These are phyloP conservation scores for Solanum clarkiae DNA, from an alignment of 257 asterid genomes.

Conservation along the genomic window DNA sequence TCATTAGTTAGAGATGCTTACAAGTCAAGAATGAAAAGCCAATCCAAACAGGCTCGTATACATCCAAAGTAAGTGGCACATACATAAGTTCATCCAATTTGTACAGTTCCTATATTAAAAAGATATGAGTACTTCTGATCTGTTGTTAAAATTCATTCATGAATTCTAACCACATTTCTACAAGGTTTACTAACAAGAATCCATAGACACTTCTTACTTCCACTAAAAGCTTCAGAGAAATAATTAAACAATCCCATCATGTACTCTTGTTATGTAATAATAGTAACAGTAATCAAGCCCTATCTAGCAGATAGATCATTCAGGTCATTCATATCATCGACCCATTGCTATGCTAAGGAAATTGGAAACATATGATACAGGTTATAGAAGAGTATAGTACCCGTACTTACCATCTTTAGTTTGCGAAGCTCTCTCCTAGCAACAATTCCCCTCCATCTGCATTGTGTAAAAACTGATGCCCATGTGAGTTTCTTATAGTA, in stretches of 20 bases:
- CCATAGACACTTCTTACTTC: not conserved
- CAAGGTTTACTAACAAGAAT: not conserved
- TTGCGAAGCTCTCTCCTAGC: constrained; percentile 77
- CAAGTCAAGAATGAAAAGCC: too few relatives aligned
- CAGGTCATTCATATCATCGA: not conserved
- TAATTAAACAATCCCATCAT: not conserved
- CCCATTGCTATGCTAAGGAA: not conserved
- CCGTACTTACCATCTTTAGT: constrained; percentile 61
- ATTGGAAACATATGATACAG: not conserved
- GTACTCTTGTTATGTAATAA: not conserved
- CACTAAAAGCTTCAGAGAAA: not conserved
- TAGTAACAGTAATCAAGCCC: not conserved
- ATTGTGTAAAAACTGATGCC: constrained; percentile 60
- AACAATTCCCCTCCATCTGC: constrained; percentile 84
- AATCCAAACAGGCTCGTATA: not conserved
- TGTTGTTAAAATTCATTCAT: not conserved
- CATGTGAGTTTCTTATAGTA: constrained; percentile 61
- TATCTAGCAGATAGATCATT: not conserved
- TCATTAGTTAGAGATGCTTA: too few relatives aligned
- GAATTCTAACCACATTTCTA: not conserved
- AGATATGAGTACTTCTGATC: not conserved
- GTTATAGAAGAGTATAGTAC: not conserved
- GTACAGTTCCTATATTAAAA: not conserved
- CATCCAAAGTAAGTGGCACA: not conserved
- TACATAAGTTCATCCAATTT: not conserved